These are phyloP conservation scores for Ceratobasidium sp. DNA, from an alignment of 1,284 basidiomycete genomes.

Conservation along the genomic window DNA sequence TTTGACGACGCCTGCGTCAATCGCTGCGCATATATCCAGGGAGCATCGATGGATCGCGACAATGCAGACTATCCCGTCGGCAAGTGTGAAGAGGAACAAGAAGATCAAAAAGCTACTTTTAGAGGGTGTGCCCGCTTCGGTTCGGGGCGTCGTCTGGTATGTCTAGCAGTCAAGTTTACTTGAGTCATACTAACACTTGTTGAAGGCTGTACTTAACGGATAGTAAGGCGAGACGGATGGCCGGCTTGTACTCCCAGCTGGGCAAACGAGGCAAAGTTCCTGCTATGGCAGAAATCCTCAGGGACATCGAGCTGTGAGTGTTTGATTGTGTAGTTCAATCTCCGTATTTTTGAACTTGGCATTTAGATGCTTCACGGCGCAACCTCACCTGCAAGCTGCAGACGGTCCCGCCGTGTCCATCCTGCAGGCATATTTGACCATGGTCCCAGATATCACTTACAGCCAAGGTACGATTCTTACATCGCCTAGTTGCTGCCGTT, in stretches of 20 bases:
- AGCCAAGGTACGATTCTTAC: slow-evolving; percentile 61
- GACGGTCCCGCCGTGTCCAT: slow-evolving; percentile 69
- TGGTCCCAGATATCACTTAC: slow-evolving; percentile 87
- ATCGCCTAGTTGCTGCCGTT: slow-evolving; percentile 8
- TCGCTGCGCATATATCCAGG: slow-evolving; percentile 79
- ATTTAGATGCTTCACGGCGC: slow-evolving; percentile 61
- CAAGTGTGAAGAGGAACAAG: slow-evolving; percentile 82
- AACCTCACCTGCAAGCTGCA: slow-evolving; percentile 68
- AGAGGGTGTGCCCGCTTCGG: slow-evolving; percentile 86
- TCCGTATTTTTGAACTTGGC: slow-evolving; percentile 50
- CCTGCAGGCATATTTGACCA: slow-evolving; percentile 79
- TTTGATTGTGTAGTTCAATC: not conserved
- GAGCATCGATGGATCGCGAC: slow-evolving; percentile 81
- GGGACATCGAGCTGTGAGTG: slow-evolving; percentile 65
- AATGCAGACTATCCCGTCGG: slow-evolving; percentile 72
- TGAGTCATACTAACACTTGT: not conserved
- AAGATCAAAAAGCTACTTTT: slow-evolving; percentile 85
- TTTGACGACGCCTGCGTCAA: slow-evolving; percentile 54
- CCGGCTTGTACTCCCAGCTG: slow-evolving; percentile 78
- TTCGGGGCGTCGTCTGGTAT: slow-evolving; percentile 86
- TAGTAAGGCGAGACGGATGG: slow-evolving; percentile 75
- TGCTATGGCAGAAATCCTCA: slow-evolving; percentile 70
- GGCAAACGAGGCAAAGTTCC: slow-evolving; percentile 69
- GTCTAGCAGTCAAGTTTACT: not conserved
- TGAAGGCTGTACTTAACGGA: slow-evolving; percentile 74